Evolutionary conservation across 371 early-diverging fungal species (phyloP).

Genomic region (Apophysomyces variabilis): DNA sequence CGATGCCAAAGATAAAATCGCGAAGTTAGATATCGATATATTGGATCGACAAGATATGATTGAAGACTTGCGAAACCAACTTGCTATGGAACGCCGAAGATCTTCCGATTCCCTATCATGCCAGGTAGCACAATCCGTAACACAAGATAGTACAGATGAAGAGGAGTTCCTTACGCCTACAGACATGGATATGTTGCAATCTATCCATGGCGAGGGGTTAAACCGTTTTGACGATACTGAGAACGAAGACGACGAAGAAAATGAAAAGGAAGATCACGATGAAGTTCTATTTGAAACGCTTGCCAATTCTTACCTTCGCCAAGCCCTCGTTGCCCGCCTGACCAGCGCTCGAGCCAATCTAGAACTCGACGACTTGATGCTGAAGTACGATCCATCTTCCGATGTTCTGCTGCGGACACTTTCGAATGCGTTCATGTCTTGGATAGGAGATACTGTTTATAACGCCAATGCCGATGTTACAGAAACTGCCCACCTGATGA

Average conservation of each 20-base stretch:
- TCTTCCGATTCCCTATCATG: not conserved
- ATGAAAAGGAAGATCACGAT: constrained; percentile 17
- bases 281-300: constrained; percentile 48
- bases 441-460: constrained; percentile 33
- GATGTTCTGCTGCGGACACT: constrained; percentile 44
- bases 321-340: constrained; percentile 56
- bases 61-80: constrained; percentile 28
- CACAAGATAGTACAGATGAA: constrained; percentile 19
- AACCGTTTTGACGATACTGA: constrained; percentile 5
- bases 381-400: constrained; percentile 59
- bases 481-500: constrained; percentile 19
- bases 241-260: constrained; percentile 28
- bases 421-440: constrained; percentile 42
- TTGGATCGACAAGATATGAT: constrained; percentile 38
- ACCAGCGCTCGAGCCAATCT: constrained; percentile 60
- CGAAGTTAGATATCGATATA: constrained; percentile 35
- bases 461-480: constrained; percentile 14
- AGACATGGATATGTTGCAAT: constrained; percentile 1
- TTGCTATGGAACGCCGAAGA: constrained; percentile 26
- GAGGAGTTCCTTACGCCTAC: constrained; percentile 17
- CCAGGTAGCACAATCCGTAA: not conserved
- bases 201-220: not conserved
- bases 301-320: constrained; percentile 58
- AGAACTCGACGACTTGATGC: constrained; percentile 60
- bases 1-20: constrained; percentile 32